A percentile compares a stretch with the other conserved stretches of the same genome.
phyloP scores from a whole-genome alignment of 2,329 filamentous ascomycete species.

The Trichophyton mentagrophytes region DNA sequence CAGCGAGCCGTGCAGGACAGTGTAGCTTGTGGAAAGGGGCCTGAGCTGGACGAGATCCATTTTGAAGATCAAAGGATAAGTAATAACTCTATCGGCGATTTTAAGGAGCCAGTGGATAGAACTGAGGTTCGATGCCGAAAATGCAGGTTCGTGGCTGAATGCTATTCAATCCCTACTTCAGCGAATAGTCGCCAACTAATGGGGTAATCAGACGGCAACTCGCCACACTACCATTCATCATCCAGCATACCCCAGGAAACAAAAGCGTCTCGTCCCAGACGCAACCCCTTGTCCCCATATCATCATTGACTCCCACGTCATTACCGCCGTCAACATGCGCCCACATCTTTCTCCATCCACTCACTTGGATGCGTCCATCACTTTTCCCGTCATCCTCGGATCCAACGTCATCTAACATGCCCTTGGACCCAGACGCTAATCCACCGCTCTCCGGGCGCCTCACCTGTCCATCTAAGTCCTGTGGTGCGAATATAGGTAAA shows the following conservation, averaged over 20 bases:
- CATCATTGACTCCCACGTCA: conserved; percentile 14
- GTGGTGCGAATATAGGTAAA: conserved; percentile 71
- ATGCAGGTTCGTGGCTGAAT: conserved; percentile 50
- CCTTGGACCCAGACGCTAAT: conserved; percentile 32
- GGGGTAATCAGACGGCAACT: conserved; percentile 35
- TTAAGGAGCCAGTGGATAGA: conserved; percentile 14
- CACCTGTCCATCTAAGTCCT: conserved; percentile 65
- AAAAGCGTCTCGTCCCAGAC: conserved; percentile 8
- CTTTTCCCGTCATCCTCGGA: conserved; percentile 38
- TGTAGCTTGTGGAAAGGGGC: conserved; percentile 63
- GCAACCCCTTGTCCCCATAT: conserved; percentile 6
- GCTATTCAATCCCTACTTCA: background rate
- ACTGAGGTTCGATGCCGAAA: conserved; percentile 77
- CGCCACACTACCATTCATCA: conserved; percentile 54
- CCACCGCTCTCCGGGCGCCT: conserved; percentile 74
- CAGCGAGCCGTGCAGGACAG: conserved; percentile 52
- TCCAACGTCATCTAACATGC: conserved; percentile 9
- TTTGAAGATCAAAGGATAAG: conserved; percentile 48
- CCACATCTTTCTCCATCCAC: conserved; percentile 80
- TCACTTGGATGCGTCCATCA: conserved; percentile 85
- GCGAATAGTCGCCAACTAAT: background rate
- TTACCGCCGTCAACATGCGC: conserved; percentile 45
- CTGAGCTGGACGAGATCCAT: conserved; percentile 59
- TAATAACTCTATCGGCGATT: conserved; percentile 11
- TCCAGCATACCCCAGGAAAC: conserved; percentile 43